A percentile compares a stretch with the other conserved stretches of the same genome.
phyloP scores from a whole-genome alignment of 2,329 filamentous ascomycete species.

The Allantophomopsis cytisporea region DNA sequence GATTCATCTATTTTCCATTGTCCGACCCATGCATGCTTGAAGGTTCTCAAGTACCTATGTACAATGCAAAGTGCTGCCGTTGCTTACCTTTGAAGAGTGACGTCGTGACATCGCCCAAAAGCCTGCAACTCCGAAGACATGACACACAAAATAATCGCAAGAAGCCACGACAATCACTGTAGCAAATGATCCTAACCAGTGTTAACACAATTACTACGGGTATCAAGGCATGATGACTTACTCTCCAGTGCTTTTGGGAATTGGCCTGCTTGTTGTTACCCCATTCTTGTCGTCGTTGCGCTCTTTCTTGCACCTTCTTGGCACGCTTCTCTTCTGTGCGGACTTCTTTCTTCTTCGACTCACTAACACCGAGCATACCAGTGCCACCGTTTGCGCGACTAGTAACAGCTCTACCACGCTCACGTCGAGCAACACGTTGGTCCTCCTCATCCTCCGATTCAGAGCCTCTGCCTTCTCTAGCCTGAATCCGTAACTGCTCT shows the following conservation, averaged over 20 bases:
- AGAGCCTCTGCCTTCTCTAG: conserved; percentile 35
- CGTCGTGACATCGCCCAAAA: too few relatives aligned
- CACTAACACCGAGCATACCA: conserved; percentile 66
- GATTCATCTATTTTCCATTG: too few relatives aligned
- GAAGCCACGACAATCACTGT: conserved; percentile 11
- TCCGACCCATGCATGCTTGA: too few relatives aligned
- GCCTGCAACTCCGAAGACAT: too few relatives aligned
- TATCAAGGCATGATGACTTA: conserved; percentile 20
- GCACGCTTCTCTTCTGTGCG: conserved; percentile 54
- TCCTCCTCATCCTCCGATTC: conserved; percentile 27
- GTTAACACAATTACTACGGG: conserved; percentile 7
- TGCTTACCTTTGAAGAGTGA: too few relatives aligned
- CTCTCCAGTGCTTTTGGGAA: conserved; percentile 50
- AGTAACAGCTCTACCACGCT: conserved; percentile 39
- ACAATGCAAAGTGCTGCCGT: too few relatives aligned
- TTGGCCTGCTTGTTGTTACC: conserved; percentile 63
- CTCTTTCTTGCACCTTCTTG: conserved; percentile 47
- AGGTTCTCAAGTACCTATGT: too few relatives aligned
- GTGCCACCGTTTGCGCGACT: conserved; percentile 58
- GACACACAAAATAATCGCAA: too few relatives aligned
- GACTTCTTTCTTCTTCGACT: conserved; percentile 60
- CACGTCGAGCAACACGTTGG: conserved; percentile 22
- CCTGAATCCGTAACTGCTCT: conserved; percentile 27
- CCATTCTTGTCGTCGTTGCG: conserved; percentile 50
- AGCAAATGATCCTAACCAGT: conserved; percentile 18